Conservation (phyloP, 305 asterid species). For the Plantago lanceolata region DNA sequence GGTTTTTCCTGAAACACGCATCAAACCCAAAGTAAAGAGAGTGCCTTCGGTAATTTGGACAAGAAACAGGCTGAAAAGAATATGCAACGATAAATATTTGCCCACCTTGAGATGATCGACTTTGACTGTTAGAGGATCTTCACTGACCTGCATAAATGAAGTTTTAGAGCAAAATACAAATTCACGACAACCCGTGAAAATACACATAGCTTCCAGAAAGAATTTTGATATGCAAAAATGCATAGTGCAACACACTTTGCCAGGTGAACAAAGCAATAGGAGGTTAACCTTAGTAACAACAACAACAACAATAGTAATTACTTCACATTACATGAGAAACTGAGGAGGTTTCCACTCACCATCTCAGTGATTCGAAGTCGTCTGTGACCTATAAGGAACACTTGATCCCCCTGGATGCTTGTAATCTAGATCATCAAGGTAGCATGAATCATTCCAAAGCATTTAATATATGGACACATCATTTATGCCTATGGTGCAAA, state of each 20-base stretch:
- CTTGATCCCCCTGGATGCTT: constrained; percentile 89
- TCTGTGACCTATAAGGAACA: constrained; percentile 89
- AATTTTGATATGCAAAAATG: constrained; percentile 7
- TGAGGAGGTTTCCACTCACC: constrained; percentile 43
- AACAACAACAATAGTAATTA: constrained; percentile 7
- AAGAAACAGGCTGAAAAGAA: constrained; percentile 8
- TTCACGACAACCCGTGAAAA: constrained; percentile 12
- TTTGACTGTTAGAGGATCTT: constrained; percentile 89
- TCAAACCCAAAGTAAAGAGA: constrained; percentile 22
- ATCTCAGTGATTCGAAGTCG: constrained; percentile 87
- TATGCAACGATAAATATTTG: constrained; percentile 5
- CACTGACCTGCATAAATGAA: constrained; percentile 69
- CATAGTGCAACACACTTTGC: background rate
- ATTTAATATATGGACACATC: constrained; percentile 15
- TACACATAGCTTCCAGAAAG: constrained; percentile 14
- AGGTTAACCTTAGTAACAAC: too few relatives aligned
- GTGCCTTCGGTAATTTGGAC: constrained; percentile 7
- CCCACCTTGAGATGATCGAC: constrained; percentile 95
- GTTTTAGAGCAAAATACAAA: constrained; percentile 24
- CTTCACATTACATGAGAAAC: background rate
- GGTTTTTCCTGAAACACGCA: constrained; percentile 61
- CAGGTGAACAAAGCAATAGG: background rate
- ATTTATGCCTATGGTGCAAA: constrained; percentile 22
- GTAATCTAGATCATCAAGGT: constrained; percentile 60
- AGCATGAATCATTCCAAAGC: constrained; percentile 32